Evolutionary conservation across 2,329 filamentous ascomycete species (phyloP).

Genomic region (Gaeumannomyces tritici): DNA sequence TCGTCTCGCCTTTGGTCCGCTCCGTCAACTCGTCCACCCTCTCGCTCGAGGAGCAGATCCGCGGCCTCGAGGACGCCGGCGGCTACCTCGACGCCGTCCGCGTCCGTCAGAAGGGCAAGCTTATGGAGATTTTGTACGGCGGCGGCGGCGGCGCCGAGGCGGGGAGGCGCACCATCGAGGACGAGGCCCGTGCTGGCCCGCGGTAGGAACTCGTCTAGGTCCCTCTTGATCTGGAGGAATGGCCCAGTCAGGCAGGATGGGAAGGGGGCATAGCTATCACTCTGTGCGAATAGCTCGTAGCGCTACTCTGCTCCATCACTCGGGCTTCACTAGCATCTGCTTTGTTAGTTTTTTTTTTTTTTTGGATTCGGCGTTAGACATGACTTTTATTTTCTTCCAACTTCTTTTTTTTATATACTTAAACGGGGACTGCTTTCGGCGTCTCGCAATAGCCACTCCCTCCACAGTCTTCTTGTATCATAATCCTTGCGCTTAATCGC

Average conservation of each 20-base stretch:
- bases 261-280: too few relatives aligned
- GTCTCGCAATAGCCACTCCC: too few relatives aligned
- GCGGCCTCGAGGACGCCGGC: conserved; percentile 71
- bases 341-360: not conserved
- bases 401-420: too few relatives aligned
- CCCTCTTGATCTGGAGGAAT: not conserved
- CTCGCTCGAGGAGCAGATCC: conserved; percentile 76
- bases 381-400: not conserved
- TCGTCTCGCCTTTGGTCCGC: conserved; percentile 75
- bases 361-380: not conserved
- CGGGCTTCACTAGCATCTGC: not conserved
- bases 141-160: conserved; percentile 15
- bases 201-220: not conserved
- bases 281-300: not conserved
- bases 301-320: not conserved
- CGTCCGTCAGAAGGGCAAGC: conserved; percentile 70
- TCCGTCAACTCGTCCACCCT: conserved; percentile 59
- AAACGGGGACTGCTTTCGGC: too few relatives aligned
- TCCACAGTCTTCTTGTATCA: not conserved
- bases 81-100: conserved; percentile 67
- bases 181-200: not conserved
- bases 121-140: conserved; percentile 73
- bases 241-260: too few relatives aligned
- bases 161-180: conserved; percentile 1
- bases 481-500: not conserved